phyloP scores from a whole-genome alignment of 257 asterid species.

The Solanum chiquidenum region DNA sequence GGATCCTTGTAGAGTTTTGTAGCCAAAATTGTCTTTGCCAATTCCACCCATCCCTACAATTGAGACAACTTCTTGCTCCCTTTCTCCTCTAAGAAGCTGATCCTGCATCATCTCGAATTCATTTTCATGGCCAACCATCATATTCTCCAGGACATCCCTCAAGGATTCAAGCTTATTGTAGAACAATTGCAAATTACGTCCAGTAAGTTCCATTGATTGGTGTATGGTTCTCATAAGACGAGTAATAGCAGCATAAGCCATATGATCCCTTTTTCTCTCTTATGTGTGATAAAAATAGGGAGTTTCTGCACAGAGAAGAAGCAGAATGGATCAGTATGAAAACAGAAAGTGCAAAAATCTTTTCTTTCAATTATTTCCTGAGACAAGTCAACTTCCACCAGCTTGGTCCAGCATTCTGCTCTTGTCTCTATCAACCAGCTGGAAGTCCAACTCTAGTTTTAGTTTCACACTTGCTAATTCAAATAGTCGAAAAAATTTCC shows the following conservation, averaged over 20 bases:
- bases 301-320: background rate
- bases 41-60: slow-evolving; percentile 5
- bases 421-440: background rate
- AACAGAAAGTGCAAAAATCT: background rate
- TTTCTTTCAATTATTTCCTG: background rate
- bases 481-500: background rate
- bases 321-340: background rate
- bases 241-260: background rate
- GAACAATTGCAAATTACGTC: background rate
- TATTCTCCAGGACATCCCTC: background rate
- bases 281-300: background rate
- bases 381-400: background rate
- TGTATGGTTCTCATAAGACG: background rate
- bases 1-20: background rate
- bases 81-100: background rate
- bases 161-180: background rate
- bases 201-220: background rate
- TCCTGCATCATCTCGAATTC: background rate
- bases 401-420: background rate
- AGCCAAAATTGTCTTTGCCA: slow-evolving; percentile 6
- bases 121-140: background rate
- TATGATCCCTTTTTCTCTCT: background rate
- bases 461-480: background rate
- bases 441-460: background rate
- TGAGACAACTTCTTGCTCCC: background rate